phyloP scores from a whole-genome alignment of 139 green algal species.

The Desmodesmus armatus region DNA sequence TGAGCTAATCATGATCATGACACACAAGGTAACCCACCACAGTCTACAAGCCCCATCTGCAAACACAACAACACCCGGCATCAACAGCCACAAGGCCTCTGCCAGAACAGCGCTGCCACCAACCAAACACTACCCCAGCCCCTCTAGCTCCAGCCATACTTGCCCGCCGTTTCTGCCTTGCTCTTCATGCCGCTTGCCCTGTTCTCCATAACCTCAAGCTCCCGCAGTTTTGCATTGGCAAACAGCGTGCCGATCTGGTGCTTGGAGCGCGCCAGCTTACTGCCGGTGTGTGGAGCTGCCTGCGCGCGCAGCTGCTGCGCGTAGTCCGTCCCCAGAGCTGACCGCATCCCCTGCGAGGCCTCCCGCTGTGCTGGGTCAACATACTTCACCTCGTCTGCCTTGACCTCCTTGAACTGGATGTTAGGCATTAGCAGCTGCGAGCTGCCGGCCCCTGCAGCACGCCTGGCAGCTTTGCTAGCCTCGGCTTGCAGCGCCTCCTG shows the following conservation, averaged over 20 bases:
- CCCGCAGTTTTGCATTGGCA: constrained; percentile 71
- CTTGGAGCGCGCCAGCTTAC: constrained; percentile 73
- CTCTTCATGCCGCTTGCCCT: constrained; percentile 63
- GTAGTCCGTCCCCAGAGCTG: constrained; percentile 77
- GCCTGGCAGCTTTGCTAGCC: constrained; percentile 50
- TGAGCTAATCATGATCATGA: too few relatives aligned
- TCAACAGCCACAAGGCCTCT: too few relatives aligned
- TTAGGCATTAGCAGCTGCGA: constrained; percentile 3
- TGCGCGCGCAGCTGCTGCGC: constrained; percentile 65
- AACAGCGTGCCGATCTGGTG: constrained; percentile 86
- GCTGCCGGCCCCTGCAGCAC: constrained; percentile 21
- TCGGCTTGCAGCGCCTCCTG: constrained; percentile 65
- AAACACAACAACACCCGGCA: too few relatives aligned
- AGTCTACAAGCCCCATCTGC: too few relatives aligned
- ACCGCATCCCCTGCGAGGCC: constrained; percentile 54
- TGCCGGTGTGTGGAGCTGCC: constrained; percentile 55
- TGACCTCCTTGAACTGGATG: constrained; percentile 76
- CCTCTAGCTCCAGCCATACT: constrained; percentile 75
- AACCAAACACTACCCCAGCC: too few relatives aligned
- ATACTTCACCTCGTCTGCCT: constrained; percentile 60
- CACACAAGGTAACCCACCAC: too few relatives aligned
- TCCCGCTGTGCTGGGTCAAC: constrained; percentile 60
- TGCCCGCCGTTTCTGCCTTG: constrained; percentile 80
- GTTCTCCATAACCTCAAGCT: constrained; percentile 80
- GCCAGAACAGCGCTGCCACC: too few relatives aligned